Percentiles rank a stretch among this genome's conserved stretches.
phyloP scores from a whole-genome alignment of 1,284 basidiomycete species.

The Irpex lacteus region DNA sequence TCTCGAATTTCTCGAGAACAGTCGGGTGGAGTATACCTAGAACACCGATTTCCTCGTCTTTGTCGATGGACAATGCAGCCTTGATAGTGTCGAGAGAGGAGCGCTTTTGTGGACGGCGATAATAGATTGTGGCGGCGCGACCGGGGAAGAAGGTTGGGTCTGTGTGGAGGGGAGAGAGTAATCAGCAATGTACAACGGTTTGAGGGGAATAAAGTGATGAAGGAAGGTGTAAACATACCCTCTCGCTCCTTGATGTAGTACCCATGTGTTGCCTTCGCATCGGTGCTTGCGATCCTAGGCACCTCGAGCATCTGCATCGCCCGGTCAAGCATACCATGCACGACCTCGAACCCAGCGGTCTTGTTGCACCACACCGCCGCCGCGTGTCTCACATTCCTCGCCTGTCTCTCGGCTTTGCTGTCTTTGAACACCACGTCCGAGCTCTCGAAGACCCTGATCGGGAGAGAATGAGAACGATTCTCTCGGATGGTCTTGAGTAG shows the following conservation, averaged over 20 bases:
- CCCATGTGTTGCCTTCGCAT: constrained; percentile 61
- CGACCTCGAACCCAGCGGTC: constrained; percentile 94
- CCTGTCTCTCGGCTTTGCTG: constrained; percentile 71
- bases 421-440: constrained; percentile 95
- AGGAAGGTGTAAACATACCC: constrained; percentile 47
- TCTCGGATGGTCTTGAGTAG: constrained; percentile 96
- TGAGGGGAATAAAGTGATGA: neutral
- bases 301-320: constrained; percentile 95
- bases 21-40: constrained; percentile 89
- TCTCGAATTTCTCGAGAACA: constrained; percentile 91
- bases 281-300: constrained; percentile 66
- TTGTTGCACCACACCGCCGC: constrained; percentile 95
- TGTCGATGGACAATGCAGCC: constrained; percentile 26
- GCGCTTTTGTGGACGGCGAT: constrained; percentile 58
- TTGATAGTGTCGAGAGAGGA: constrained; percentile 24
- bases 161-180: constrained; percentile 26
- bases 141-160: constrained; percentile 95
- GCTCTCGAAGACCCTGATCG: constrained; percentile 92
- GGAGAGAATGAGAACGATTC: constrained; percentile 91
- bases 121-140: constrained; percentile 88
- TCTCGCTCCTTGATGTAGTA: constrained; percentile 91
- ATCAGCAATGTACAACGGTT: constrained; percentile 3
- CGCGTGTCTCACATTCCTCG: constrained; percentile 84
- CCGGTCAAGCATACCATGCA: constrained; percentile 92
- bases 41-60: constrained; percentile 76